Base-by-base conservation (phyloP, 257 asterid species). In the Solanum tarijense region DNA sequence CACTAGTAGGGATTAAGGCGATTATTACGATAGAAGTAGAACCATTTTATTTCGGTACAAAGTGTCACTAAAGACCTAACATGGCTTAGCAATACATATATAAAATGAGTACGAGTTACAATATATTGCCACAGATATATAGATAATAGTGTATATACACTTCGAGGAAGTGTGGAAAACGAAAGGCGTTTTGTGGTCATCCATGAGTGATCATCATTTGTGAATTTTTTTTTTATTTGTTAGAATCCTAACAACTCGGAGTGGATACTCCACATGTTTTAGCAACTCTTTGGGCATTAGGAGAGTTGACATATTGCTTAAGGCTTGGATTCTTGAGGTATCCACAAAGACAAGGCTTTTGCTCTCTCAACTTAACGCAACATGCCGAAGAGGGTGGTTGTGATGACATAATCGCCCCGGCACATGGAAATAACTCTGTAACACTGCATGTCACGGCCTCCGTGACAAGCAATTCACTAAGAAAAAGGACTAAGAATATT, bases 311-410 rank as follows among this genome's bases (percentile, higher is more conserved):
- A 55, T 85, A 90, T 29, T 41, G 89, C 16, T 39, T 36, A 7
- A 87, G 79, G 34, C 9, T 85, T 55, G 91, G 92, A 58, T 91
- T 32, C 43, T 27, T 83, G 39, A 86, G 23, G 16, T 91, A 91
- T 12, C 89, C 89, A 76, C 92, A 91, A 36, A 91, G 90, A 86
- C 91, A 91, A 25, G 92, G 92, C 69, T 36, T 86, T 73, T 91
- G 92, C 71, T 83, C 87, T 48, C 23, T 84, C 85, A 91, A 85
- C 71, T 83, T 87, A 23, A 16, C 31, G 83, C 92, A 91, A 48
- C 92, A 91, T 3, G 21, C 34, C 1, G 12, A 4, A 16, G 90
- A 60, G 3, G 91, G 91, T 7, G 87, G 60, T 2, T 27, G 16
- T 0, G 62, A 5, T 14, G 89, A 69, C 1, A 48, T 25, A 73